These are phyloP conservation scores for Trypanosoma lewisi DNA, from an alignment of 208 protist genomes.

Conservation along the genomic window DNA sequence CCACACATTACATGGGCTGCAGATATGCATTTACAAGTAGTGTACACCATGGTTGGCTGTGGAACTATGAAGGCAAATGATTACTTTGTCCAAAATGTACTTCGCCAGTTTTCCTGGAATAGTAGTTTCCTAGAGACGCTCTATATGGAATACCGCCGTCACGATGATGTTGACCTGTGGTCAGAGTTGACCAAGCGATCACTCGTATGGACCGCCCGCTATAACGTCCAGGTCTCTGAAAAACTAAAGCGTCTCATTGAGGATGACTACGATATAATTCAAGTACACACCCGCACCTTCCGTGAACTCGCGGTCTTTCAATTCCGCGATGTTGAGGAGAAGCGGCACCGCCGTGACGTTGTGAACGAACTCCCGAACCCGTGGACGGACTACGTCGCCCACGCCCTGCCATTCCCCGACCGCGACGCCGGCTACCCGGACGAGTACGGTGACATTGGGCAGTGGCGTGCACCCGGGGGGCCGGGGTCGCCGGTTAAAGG, in stretches of 20 bases:
- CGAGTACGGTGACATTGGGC: constrained; percentile 90
- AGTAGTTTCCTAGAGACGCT: constrained; percentile 77
- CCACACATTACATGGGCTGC: constrained; percentile 77
- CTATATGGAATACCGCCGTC: constrained; percentile 85
- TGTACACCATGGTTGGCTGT: constrained; percentile 72
- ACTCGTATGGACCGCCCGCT: constrained; percentile 88
- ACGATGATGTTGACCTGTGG: constrained; percentile 81
- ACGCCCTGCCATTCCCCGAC: constrained; percentile 89
- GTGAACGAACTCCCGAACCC: constrained; percentile 87
- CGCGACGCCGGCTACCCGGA: constrained; percentile 88
- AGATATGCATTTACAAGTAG: constrained; percentile 86
- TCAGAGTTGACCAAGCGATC: constrained; percentile 88
- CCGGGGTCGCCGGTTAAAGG: constrained; percentile 82
- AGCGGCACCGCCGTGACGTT: constrained; percentile 60
- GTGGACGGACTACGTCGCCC: constrained; percentile 85
- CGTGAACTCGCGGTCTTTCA: constrained; percentile 89
- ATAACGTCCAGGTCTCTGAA: constrained; percentile 80
- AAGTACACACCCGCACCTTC: constrained; percentile 86
- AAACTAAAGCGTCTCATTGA: constrained; percentile 77
- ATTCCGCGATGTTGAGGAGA: constrained; percentile 86
- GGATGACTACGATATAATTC: constrained; percentile 88
- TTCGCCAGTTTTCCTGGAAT: constrained; percentile 83
- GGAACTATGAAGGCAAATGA: constrained; percentile 88
- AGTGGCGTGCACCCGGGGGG: constrained; percentile 86
- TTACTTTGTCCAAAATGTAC: constrained; percentile 90